Evolutionary conservation across 2,329 filamentous ascomycete genomes (phyloP), one percentile per base, ranked within the genome.

Genomic region (Colletotrichum tropicicola): DNA sequence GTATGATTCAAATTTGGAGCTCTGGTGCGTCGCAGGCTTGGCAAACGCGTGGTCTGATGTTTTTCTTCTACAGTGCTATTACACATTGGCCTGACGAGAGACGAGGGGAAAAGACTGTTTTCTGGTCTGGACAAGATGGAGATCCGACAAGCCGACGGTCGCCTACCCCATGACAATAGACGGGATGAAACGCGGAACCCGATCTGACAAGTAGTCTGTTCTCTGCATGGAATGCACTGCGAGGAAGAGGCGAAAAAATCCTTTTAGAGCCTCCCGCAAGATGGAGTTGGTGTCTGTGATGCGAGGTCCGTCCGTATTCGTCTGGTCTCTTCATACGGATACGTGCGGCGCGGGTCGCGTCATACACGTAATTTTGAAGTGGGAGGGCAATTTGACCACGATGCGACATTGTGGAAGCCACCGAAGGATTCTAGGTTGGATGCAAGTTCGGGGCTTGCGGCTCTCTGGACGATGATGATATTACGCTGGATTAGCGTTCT

Each of bases 31-130:
- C 43, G 32, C 25, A 45, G 19, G 23, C 55, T 54, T 64, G 60
- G 49, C 41, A 56, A 62, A 39, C 44, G 44, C 32, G 57, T 65
- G 62, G 49, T 56, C 61, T 65, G 61, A 56, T 56, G 39, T 45
- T 52, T 21, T 19, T 17, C 12, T 23, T 3, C 9, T 19, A 10
- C 30, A 35, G 30, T 19, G 6, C 10, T 5, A 12, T 21, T 19
- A 15, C 7, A 15, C 3, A n/a, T 19, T 17, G 37, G 7, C 37
- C 8, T 21, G n/a, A n/a, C 3, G 19, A 43, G 39, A 43, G n/a
- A 19, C n/a, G n/a, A n/a, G n/a, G n/a, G 32, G 12, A 35, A 35
- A 35, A 30, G 28, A 30, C n/a, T n/a, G n/a, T n/a, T n/a, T n/a
- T n/a, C n/a, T n/a, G n/a, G n/a, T n/a, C n/a, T n/a, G 28, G 10